Percentiles rank a stretch among this genome's conserved stretches.
These are phyloP conservation scores for Peniophora sp. DNA, from an alignment of 1,284 basidiomycete species.

Conservation along the genomic window DNA sequence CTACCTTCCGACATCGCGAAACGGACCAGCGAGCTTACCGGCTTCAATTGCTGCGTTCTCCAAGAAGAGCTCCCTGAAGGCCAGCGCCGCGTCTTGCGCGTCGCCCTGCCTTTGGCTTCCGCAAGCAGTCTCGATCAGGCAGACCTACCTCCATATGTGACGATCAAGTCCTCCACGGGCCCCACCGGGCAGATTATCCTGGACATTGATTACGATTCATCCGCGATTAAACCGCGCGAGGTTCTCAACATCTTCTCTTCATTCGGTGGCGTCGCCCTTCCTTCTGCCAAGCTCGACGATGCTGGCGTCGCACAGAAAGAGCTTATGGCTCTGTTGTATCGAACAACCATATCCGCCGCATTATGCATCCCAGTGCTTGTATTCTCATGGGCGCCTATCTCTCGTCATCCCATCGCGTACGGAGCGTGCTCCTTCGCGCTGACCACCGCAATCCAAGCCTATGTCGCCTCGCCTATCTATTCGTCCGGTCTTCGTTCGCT, in stretches of 20 bases:
- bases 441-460: conserved; percentile 31
- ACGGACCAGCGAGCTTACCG: conserved; percentile 9
- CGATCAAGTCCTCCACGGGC: conserved; percentile 2
- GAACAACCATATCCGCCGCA: conserved; percentile 23
- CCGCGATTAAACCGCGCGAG: conserved; percentile 9
- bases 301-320: conserved; percentile 4
- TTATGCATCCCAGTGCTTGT: conserved; percentile 36
- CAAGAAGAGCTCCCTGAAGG: conserved; percentile 6
- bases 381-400: conserved; percentile 36
- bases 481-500: conserved; percentile 27
- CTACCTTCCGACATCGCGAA: conserved; percentile 9
- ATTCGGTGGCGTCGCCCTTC: conserved; percentile 9
- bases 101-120: conserved; percentile 1
- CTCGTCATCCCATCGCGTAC: conserved; percentile 23
- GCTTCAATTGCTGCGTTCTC: conserved; percentile 7
- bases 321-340: conserved; percentile 9
- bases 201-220: conserved; percentile 10
- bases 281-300: conserved; percentile 4
- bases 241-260: conserved; percentile 9
- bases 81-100: conserved; percentile 6
- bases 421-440: conserved; percentile 29
- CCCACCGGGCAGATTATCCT: conserved; percentile 2
- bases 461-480: conserved; percentile 31
- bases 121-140: background rate
- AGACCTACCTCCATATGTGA: conserved; percentile 6